Evolutionary conservation across 495 filamentous ascomycete species (phyloP).

Genomic region (Annulohypoxylon moriforme): DNA sequence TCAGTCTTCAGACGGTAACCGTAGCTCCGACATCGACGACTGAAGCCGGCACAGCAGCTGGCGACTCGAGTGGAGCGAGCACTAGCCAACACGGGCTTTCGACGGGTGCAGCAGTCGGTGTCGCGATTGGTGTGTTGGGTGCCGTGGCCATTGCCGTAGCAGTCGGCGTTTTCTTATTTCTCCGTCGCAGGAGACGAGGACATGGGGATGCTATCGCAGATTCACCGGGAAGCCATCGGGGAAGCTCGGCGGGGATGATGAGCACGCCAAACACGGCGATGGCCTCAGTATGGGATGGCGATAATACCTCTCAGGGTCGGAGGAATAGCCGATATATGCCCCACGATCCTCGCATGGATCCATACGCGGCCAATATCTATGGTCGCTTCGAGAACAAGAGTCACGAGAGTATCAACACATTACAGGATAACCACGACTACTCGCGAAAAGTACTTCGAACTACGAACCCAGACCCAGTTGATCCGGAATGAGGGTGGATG

Average conservation of each 20-base stretch:
- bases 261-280: conserved; percentile 49
- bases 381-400: conserved; percentile 60
- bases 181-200: conserved; percentile 48
- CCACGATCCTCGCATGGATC: conserved; percentile 66
- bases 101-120: conserved; percentile 54
- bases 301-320: conserved; percentile 50
- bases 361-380: conserved; percentile 60
- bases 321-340: conserved; percentile 64
- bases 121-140: conserved; percentile 55
- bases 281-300: conserved; percentile 51
- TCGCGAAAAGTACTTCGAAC: conserved; percentile 65
- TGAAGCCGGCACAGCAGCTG: conserved; percentile 29
- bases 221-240: conserved; percentile 45
- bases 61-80: conserved; percentile 17
- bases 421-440: conserved; percentile 68
- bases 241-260: conserved; percentile 56
- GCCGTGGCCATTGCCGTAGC: conserved; percentile 44
- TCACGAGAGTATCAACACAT: conserved; percentile 64
- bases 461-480: conserved; percentile 62
- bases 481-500: conserved; percentile 34
- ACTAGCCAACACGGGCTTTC: conserved; percentile 45
- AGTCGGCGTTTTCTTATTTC: conserved; percentile 48
- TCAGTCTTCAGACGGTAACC: conserved; percentile 54
- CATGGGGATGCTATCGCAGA: conserved; percentile 42
- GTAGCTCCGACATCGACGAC: conserved; percentile 43